These are phyloP conservation scores for Psilocybe sp. DNA, from an alignment of 768 basidiomycete species.

Conservation along the genomic window DNA sequence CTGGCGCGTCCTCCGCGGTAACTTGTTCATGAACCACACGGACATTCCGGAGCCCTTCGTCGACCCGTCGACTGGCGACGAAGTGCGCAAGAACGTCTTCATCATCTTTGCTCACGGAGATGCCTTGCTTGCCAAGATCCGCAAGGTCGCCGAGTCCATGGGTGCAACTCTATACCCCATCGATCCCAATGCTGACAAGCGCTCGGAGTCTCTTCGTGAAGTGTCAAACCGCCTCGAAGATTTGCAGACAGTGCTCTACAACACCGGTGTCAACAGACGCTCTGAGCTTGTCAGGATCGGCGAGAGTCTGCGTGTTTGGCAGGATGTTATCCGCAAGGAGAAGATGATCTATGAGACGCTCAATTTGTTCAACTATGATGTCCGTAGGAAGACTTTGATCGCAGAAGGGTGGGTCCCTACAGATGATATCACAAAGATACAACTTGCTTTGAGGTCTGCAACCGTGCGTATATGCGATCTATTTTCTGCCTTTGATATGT, in stretches of 20 bases:
- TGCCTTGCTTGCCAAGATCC: conserved; percentile 90
- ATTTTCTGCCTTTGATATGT: background rate
- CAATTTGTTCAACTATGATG: conserved; percentile 94
- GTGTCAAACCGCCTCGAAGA: conserved; percentile 90
- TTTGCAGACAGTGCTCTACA: conserved; percentile 83
- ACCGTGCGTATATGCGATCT: conserved; percentile 48
- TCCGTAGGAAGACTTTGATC: conserved; percentile 88
- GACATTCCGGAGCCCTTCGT: conserved; percentile 93
- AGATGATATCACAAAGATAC: conserved; percentile 83
- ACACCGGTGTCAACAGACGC: conserved; percentile 81
- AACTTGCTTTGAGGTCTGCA: conserved; percentile 83
- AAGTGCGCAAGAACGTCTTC: conserved; percentile 97
- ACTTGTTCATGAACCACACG: conserved; percentile 98
- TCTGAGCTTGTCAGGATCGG: conserved; percentile 81
- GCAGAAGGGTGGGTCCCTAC: conserved; percentile 99
- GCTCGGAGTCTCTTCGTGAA: conserved; percentile 84
- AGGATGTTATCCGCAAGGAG: conserved; percentile 92
- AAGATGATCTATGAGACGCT: conserved; percentile 95
- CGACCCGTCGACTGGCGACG: conserved; percentile 77
- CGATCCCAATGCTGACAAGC: conserved; percentile 91
- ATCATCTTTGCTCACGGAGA: conserved; percentile 99
- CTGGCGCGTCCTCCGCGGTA: conserved; percentile 97
- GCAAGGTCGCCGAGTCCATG: conserved; percentile 99
- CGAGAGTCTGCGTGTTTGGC: conserved; percentile 85
- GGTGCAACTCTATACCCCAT: conserved; percentile 96